A percentile compares a stretch with the other conserved stretches of the same genome.
Evolutionary conservation across 164 flowering plant species (phyloP).

Genomic region (Annona squamosa): DNA sequence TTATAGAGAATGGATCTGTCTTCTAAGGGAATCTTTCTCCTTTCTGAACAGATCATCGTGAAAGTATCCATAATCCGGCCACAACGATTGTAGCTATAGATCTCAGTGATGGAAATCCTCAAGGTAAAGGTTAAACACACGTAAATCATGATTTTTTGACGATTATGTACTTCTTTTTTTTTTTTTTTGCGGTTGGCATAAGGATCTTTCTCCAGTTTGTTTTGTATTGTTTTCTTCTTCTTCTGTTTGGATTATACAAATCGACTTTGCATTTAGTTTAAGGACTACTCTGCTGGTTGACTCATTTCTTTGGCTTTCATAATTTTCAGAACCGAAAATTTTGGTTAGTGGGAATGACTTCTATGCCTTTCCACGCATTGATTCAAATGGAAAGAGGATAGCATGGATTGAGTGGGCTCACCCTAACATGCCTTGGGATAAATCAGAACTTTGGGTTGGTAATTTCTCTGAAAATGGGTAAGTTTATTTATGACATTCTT

Average conservation of each 20-base stretch:
- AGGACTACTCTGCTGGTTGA: neutral
- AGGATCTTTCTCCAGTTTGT: neutral
- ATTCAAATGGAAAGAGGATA: constrained; percentile 54
- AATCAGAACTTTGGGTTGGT: constrained; percentile 93
- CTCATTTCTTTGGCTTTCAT: constrained; percentile 6
- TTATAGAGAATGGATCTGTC: neutral
- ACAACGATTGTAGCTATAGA: constrained; percentile 56
- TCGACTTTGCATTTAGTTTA: neutral
- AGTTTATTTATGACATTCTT: constrained; percentile 12
- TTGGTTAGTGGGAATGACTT: constrained; percentile 84
- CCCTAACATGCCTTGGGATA: constrained; percentile 99
- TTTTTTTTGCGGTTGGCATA: neutral
- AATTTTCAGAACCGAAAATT: constrained; percentile 60
- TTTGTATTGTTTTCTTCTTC: neutral
- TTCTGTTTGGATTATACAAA: neutral
- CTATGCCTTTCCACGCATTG: constrained; percentile 92
- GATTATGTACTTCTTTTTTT: neutral
- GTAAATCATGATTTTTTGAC: neutral
- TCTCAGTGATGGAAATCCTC: constrained; percentile 27
- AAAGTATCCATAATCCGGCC: constrained; percentile 51
- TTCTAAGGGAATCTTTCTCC: neutral
- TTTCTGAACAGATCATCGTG: constrained; percentile 52
- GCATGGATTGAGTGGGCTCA: constrained; percentile 97
- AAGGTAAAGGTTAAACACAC: constrained; percentile 37
- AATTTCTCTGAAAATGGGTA: constrained; percentile 77